Conservation (phyloP, 495 filamentous ascomycete species). For the Trichocladium antarcticum region DNA sequence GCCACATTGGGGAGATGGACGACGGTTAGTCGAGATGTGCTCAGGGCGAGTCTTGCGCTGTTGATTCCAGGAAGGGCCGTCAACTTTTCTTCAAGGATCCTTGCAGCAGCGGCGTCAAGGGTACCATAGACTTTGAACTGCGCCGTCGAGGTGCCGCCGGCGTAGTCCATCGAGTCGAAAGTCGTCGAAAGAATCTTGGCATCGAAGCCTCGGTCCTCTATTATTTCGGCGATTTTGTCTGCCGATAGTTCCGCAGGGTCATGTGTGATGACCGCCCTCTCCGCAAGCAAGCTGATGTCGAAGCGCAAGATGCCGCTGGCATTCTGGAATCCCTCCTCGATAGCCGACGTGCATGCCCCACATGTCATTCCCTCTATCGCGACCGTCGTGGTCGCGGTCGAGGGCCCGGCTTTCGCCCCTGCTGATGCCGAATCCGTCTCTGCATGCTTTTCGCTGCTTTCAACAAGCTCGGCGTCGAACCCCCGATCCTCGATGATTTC, state of each 20-base stretch:
- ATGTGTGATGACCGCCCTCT: conserved; percentile 81
- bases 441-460: conserved; percentile 32
- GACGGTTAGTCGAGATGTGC: conserved; percentile 56
- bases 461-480: conserved; percentile 76
- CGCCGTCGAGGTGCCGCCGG: conserved; percentile 41
- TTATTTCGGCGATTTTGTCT: conserved; percentile 70
- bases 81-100: conserved; percentile 58
- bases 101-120: conserved; percentile 56
- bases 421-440: conserved; percentile 25
- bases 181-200: conserved; percentile 63
- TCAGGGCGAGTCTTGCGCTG: conserved; percentile 58
- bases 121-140: conserved; percentile 80
- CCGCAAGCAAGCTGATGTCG: conserved; percentile 87
- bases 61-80: conserved; percentile 55
- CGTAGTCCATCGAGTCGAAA: conserved; percentile 35
- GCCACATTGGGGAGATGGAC: conserved; percentile 56
- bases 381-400: conserved; percentile 61
- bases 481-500: conserved; percentile 83
- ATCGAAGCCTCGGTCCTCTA: conserved; percentile 88
- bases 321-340: conserved; percentile 69
- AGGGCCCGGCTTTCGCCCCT: conserved; percentile 2
- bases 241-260: conserved; percentile 55
- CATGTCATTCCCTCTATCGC: conserved; percentile 97
- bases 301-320: conserved; percentile 71
- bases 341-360: conserved; percentile 82